A percentile compares a stretch with the other conserved stretches of the same genome.
These are phyloP conservation scores for Avena insularis DNA, from an alignment of 176 grass and related monocot species.

Conservation along the genomic window DNA sequence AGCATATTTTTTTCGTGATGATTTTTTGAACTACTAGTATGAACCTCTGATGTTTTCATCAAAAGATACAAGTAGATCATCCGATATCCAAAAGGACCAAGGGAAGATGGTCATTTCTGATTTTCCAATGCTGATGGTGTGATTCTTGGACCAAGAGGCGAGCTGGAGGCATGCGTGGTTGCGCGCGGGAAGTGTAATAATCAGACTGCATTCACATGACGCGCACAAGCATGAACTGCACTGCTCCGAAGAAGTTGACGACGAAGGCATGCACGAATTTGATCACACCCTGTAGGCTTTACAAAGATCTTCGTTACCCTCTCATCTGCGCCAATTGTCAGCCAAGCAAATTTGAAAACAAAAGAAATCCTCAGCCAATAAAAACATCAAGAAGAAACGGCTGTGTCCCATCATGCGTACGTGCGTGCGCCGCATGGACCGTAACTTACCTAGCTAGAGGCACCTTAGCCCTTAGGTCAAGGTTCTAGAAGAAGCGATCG, in stretches of 20 bases:
- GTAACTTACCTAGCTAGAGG: background rate
- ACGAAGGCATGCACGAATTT: background rate
- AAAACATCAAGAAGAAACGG: background rate
- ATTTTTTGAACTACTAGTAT: no score
- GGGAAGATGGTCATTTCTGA: no score
- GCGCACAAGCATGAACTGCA: background rate
- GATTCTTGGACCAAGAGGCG: no score
- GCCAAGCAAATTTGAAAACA: background rate
- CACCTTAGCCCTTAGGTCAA: background rate
- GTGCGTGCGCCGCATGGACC: background rate
- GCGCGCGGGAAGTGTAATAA: background rate
- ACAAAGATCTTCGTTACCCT: background rate
- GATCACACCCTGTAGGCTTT: background rate
- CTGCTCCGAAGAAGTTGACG: background rate
- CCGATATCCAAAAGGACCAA: no score
- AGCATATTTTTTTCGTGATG: no score
- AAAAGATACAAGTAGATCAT: no score
- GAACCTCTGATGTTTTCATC: no score
- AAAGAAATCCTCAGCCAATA: background rate
- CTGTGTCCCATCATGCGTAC: background rate
- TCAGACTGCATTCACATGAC: background rate
- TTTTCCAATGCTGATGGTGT: no score
- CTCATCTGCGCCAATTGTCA: background rate
- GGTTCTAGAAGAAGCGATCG: conserved; percentile 45
- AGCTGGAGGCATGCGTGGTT: background rate